Conservation (phyloP, 2,329 filamentous ascomycete genomes). For the Colletotrichum lupini region DNA sequence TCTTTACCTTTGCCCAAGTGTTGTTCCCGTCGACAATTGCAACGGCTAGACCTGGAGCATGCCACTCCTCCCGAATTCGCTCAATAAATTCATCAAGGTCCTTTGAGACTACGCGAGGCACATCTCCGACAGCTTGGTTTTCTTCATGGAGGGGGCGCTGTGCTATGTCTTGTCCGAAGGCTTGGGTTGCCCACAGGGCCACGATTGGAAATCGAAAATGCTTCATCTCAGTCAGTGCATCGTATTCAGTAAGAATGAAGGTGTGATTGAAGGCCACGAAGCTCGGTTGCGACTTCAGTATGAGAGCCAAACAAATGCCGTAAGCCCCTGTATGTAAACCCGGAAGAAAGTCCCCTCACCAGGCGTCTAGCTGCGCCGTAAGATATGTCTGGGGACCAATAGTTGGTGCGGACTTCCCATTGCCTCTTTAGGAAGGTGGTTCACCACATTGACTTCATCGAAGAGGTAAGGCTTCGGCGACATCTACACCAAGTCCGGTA, state of each 20-base stretch:
- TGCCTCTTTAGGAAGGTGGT: not conserved
- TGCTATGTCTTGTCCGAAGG: not conserved
- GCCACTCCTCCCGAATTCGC: conserved; percentile 47
- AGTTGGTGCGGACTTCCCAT: not conserved
- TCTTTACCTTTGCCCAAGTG: conserved; percentile 46
- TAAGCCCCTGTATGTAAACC: not conserved
- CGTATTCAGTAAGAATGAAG: not conserved
- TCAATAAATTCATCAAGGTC: conserved; percentile 36
- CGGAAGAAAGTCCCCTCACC: not conserved
- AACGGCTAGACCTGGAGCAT: conserved; percentile 55
- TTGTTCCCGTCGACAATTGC: conserved; percentile 51
- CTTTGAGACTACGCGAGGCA: not conserved
- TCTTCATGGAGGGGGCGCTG: not conserved
- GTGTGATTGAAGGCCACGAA: not conserved
- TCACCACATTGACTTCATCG: not conserved
- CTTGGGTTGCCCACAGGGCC: not conserved
- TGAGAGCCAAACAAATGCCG: not conserved
- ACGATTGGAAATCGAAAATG: not conserved
- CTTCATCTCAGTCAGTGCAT: not conserved
- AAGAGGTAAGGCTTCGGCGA: not conserved
- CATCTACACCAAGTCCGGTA: not conserved
- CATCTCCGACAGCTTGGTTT: not conserved
- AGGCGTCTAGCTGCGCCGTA: not conserved
- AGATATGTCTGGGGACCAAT: not conserved
- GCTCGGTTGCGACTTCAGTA: not conserved